Base-by-base conservation (phyloP, 2,329 filamentous ascomycete genomes). In the Sarocladiaceae sp. region DNA sequence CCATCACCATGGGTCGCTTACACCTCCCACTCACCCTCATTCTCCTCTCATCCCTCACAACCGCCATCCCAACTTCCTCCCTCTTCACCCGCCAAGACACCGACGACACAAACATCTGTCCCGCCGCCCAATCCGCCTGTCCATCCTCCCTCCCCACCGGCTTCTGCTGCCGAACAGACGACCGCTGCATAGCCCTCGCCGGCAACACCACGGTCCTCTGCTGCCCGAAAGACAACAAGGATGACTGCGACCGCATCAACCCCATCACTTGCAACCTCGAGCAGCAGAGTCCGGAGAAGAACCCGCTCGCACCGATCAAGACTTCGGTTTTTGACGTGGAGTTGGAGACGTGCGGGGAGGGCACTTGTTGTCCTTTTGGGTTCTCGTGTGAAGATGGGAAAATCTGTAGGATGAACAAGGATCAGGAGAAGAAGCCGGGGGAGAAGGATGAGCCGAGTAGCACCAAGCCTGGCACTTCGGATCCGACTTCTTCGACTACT, bases 361-460 rank as follows among this genome's bases (percentile, higher is more conserved):
- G 56, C 59, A 51, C 59, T n/a, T 92, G 87, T 67, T 92, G 88
- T 63, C 87, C 88, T 0, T 84, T 85, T 65, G 88, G 88, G 2
- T 91, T 86, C 68, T 70, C 72, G 1, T 92, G 88, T 68, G 64
- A 63, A 50, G 69, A 69, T n/a, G 56, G 17, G 50, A 54, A 7
- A 47, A 53, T 70, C 55, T 90, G 87, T 59, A 63, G 72, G 11
- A 72, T 70, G 58, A 66, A 83, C 55, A 56, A 68, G 15, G 75
- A 86, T 60, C 79, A 86, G 60, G 63, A 57, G 20, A 57, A 62
- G 25, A 57, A 59, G 39, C 36, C 49, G 12, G 47, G 52, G 52
- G 29, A 57, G 42, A 26, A 49, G 50, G 42, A 49, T 17, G 37
- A 48, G 56, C 54, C 47, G 22, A 35, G 49, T n/a, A 51, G 25